Conservation (phyloP, 441 rosid species). For the Theobroma grandiflorum region DNA sequence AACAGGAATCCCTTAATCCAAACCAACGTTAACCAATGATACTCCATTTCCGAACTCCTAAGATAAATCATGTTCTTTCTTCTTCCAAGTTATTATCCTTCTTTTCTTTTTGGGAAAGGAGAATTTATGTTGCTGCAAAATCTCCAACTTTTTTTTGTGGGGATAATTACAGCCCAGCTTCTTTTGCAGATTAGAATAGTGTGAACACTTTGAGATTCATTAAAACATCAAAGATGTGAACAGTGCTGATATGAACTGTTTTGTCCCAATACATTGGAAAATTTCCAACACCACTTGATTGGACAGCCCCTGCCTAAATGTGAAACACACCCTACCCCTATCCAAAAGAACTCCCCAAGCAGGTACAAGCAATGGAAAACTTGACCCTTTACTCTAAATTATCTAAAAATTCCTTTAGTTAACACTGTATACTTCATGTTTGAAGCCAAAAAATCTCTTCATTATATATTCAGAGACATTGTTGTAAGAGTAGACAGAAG, state of each 20-base stretch:
- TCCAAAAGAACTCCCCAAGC: not conserved
- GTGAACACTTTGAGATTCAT: not conserved
- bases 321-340: not conserved
- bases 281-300: not conserved
- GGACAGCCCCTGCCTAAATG: not conserved
- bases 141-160: not conserved
- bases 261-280: slow-evolving; percentile 5
- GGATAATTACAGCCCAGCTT: not conserved
- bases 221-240: not conserved
- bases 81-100: not conserved
- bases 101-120: not conserved
- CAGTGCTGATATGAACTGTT: not conserved
- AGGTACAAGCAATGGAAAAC: too few relatives aligned
- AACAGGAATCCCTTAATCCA: not conserved
- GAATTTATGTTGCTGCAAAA: not conserved
- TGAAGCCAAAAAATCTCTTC: not conserved
- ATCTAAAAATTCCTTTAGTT: too few relatives aligned
- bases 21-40: slow-evolving; percentile 9
- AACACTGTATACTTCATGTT: not conserved
- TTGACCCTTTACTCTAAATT: too few relatives aligned
- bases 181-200: not conserved
- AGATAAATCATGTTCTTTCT: not conserved
- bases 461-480: too few relatives aligned
- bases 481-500: not conserved
- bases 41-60: slow-evolving; percentile 3